phyloP scores from a whole-genome alignment of 2,329 filamentous ascomycete genomes.

The Beauveria rudraprayagi region DNA sequence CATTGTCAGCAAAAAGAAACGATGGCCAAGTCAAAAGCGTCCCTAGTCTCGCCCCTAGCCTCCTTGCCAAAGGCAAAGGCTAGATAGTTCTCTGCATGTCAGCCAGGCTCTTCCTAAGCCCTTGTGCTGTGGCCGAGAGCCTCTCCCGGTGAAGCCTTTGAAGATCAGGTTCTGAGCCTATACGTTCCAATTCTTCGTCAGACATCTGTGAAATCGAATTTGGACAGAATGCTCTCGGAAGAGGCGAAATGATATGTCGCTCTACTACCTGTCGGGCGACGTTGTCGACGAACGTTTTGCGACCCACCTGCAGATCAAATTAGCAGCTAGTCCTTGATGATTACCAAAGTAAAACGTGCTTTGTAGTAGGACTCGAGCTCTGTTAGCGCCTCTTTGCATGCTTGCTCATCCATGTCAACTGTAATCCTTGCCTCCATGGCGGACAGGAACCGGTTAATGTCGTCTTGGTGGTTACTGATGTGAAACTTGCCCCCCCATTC shows the following conservation, averaged over 20 bases:
- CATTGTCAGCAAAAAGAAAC: not conserved
- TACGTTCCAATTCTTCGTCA: not conserved
- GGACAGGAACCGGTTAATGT: not conserved
- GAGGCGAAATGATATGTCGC: not conserved
- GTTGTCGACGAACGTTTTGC: not conserved
- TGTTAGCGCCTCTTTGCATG: not conserved
- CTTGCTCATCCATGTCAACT: not conserved
- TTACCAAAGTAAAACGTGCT: not conserved
- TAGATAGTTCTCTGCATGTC: not conserved
- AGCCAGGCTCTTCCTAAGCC: not conserved
- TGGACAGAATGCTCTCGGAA: not conserved
- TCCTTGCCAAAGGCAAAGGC: not conserved
- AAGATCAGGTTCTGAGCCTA: not conserved
- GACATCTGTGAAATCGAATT: not conserved
- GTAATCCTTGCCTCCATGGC: not conserved
- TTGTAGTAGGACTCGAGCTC: not conserved
- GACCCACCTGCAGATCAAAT: not conserved
- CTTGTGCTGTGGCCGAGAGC: not conserved
- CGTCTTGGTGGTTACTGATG: not conserved
- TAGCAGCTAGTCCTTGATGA: not conserved
- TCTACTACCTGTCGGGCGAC: not conserved
- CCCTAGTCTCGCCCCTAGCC: not conserved
- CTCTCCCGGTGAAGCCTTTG: not conserved
- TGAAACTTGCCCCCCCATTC: not conserved
- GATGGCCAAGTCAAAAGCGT: not conserved